A percentile compares a stretch with the other conserved stretches of the same genome.
phyloP scores from a whole-genome alignment of 352 stramenopile species.

The Phytopythium helicoides region DNA sequence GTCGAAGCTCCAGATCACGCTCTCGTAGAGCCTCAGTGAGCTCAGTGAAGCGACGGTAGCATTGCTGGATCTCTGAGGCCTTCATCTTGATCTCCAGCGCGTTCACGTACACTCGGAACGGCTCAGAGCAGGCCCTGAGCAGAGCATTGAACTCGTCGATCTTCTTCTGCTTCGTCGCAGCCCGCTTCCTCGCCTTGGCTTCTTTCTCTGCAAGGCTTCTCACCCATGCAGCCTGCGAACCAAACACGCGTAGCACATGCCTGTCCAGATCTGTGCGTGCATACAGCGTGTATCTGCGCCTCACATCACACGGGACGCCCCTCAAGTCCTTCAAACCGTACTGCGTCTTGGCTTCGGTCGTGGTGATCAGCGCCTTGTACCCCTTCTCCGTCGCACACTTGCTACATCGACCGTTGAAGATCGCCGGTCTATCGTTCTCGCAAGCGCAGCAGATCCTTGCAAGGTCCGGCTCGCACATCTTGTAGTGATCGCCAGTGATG shows the following conservation, averaged over 20 bases:
- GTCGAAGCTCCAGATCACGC: constrained; percentile 7
- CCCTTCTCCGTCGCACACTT: constrained; percentile 4
- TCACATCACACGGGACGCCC: constrained; percentile 3
- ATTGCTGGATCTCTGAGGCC: constrained; percentile 2
- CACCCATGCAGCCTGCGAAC: constrained; percentile 18
- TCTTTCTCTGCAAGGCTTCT: constrained; percentile 9
- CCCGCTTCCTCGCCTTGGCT: constrained; percentile 5
- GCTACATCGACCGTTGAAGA: constrained; percentile 7
- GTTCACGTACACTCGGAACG: constrained; percentile 7
- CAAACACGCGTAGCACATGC: constrained; percentile 13
- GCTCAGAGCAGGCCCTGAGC: constrained; percentile 5
- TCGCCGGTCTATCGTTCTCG: constrained; percentile 25
- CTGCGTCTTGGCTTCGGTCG: constrained; percentile 7
- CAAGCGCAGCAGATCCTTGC: constrained; percentile 17
- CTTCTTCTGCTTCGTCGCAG: constrained; percentile 8
- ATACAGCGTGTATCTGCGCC: constrained; percentile 16
- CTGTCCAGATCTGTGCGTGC: constrained; percentile 12
- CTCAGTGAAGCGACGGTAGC: constrained; percentile 2
- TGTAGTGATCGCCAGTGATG: constrained; percentile 18
- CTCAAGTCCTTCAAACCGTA: constrained; percentile 15
- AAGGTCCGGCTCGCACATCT: constrained; percentile 11
- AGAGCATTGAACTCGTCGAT: constrained; percentile 7
- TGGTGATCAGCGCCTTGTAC: constrained; percentile 17
- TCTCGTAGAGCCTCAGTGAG: constrained; percentile 3
- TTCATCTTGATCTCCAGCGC: constrained; percentile 3